Percentiles rank a stretch among this genome's conserved stretches.
phyloP scores from a whole-genome alignment of 257 asterid genomes.

The Catharanthus roseus region DNA sequence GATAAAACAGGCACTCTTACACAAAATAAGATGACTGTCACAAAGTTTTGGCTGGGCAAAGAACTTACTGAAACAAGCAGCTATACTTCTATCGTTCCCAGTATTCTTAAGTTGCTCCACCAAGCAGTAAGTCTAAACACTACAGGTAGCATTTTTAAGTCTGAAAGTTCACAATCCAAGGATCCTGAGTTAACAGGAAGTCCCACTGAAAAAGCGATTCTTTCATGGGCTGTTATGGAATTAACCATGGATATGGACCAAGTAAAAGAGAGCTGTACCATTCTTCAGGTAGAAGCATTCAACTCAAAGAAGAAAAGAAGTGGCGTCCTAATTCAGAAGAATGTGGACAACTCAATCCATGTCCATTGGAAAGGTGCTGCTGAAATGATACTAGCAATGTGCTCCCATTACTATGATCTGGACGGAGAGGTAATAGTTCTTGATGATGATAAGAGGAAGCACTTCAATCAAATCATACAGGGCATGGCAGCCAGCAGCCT shows the following conservation, averaged over 20 bases:
- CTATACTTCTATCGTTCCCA: conserved; percentile 10
- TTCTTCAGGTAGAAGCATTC: conserved; percentile 59
- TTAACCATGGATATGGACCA: conserved; percentile 54
- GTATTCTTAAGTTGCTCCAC: conserved; percentile 28
- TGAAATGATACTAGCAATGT: conserved; percentile 56
- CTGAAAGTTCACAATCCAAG: conserved; percentile 5
- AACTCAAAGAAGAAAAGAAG: conserved; percentile 79
- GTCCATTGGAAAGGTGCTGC: conserved; percentile 89
- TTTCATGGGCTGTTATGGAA: conserved; percentile 63
- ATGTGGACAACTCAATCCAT: conserved; percentile 25
- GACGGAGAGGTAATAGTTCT: conserved; percentile 37
- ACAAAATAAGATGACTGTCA: conserved; percentile 39
- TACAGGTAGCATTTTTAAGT: conserved; percentile 36
- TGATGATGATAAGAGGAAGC: conserved; percentile 17
- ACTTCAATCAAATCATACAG: conserved; percentile 34
- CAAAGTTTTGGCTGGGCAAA: conserved; percentile 36
- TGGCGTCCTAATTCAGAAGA: conserved; percentile 41
- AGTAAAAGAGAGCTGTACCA: conserved; percentile 21
- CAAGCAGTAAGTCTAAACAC: conserved; percentile 47
- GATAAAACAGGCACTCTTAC: conserved; percentile 53
- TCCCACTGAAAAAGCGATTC: conserved; percentile 81
- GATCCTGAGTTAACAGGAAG: conserved; percentile 63
- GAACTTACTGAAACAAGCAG: conserved; percentile 9
- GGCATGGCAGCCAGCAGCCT: conserved; percentile 75
- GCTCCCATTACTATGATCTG: conserved; percentile 42